Percentiles rank a stretch among this genome's conserved stretches.
Evolutionary conservation across 345 rosid species (phyloP).

Genomic region (Alliaria petiolata): DNA sequence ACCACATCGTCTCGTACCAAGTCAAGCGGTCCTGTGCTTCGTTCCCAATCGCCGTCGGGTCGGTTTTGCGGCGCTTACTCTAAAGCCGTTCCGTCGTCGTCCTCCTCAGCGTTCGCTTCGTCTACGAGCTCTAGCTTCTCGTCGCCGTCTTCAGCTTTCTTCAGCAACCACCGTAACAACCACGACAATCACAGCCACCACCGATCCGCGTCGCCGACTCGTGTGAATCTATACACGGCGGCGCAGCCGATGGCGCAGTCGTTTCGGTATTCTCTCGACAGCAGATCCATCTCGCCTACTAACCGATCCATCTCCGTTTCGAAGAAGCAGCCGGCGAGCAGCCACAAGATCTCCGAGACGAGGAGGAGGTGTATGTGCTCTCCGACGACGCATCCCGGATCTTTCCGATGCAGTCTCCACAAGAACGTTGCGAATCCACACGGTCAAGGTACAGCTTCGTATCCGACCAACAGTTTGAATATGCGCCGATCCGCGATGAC

Average conservation of each 20-base stretch:
- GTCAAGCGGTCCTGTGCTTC: constrained; percentile 19
- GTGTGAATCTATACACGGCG: constrained; percentile 18
- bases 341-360: constrained; percentile 34
- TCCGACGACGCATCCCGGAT: constrained; percentile 84
- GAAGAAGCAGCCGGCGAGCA: constrained; percentile 31
- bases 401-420: constrained; percentile 76
- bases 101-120: constrained; percentile 31
- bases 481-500: constrained; percentile 90
- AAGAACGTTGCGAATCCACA: constrained; percentile 37
- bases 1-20: constrained; percentile 32
- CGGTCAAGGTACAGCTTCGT: constrained; percentile 37
- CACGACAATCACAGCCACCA: constrained; percentile 6
- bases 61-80: constrained; percentile 29
- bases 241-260: constrained; percentile 17
- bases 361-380: constrained; percentile 83
- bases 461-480: constrained; percentile 56
- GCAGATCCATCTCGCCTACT: constrained; percentile 42
- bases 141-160: constrained; percentile 30
- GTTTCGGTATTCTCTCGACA: constrained; percentile 23
- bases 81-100: constrained; percentile 14
- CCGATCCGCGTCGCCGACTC: constrained; percentile 35
- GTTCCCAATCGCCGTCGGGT: constrained; percentile 30
- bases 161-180: constrained; percentile 15
- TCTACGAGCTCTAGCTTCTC: constrained; percentile 34
- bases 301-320: constrained; percentile 48